Conservation (phyloP, 345 rosid species). For the Rhizophora apiculata region DNA sequence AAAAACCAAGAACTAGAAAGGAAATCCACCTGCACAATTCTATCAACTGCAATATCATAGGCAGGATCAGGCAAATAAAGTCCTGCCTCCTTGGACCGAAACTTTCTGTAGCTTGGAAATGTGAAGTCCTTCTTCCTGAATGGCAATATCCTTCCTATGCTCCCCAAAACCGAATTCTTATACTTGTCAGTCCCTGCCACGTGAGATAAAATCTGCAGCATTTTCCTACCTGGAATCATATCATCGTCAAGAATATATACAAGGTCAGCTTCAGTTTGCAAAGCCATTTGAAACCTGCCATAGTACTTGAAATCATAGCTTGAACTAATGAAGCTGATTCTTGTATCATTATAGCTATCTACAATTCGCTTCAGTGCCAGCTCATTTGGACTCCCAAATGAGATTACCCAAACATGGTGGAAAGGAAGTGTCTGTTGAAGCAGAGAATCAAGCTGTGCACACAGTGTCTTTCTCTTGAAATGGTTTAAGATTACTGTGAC, state of each 20-base stretch:
- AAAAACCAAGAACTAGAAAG: slow-evolving; percentile 97
- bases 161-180: slow-evolving; percentile 83
- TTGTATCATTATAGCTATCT: slow-evolving; percentile 72
- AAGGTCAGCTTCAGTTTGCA: slow-evolving; percentile 89
- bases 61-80: slow-evolving; percentile 98
- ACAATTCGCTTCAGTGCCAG: slow-evolving; percentile 61
- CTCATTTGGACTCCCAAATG: slow-evolving; percentile 93
- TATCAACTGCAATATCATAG: slow-evolving; percentile 71
- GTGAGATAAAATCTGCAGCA: slow-evolving; percentile 89
- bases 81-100: slow-evolving; percentile 91
- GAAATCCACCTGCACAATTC: slow-evolving; percentile 92
- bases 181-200: slow-evolving; percentile 96
- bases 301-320: slow-evolving; percentile 95
- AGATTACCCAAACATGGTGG: slow-evolving; percentile 88
- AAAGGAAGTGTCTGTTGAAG: slow-evolving; percentile 87
- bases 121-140: slow-evolving; percentile 88
- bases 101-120: slow-evolving; percentile 95
- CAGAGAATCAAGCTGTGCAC: slow-evolving; percentile 84
- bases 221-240: slow-evolving; percentile 92
- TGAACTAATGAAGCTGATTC: slow-evolving; percentile 89
- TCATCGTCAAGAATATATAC: slow-evolving; percentile 87
- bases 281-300: slow-evolving; percentile 93
- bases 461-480: slow-evolving; percentile 92
- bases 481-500: slow-evolving; percentile 87
- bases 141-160: slow-evolving; percentile 94